Base-by-base conservation (phyloP, 805 yeast species). In the Yamadazyma philogaea region DNA sequence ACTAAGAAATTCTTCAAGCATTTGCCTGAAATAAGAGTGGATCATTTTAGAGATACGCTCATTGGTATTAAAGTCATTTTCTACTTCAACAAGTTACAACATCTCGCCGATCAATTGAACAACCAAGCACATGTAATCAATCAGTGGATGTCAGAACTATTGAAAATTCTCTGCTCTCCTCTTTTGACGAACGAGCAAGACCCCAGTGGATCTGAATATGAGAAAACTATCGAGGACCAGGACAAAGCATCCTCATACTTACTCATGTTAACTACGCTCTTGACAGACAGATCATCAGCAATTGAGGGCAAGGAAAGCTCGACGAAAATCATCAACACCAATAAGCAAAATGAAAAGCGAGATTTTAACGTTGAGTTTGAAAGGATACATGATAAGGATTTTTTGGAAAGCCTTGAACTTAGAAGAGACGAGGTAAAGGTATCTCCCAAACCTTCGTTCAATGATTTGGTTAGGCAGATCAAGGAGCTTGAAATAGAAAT, bases 181-280 rank as follows among this genome's bases (percentile, higher is more conserved):
- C 67, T 85, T 6, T 63, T 78, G 30, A 52, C 59, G 3, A 61
- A 59, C 24, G 82, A 79, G 39, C 61, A 63, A 24, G 66, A 63
- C 28, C 79, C 81, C 2, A 79, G 82, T 40, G 89, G 90, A 11
- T 84, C 79, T 38, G 97, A 89, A 54, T 93, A 90, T 60, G 81
- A 78, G 10, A 75, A 74, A 4, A 81, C 95, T 0, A 66, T 91
- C 37, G 78, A 79, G 32, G 82, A 77, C 36, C 98, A 91, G 59
- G 95, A 84, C 44, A 71, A 75, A 44, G 83, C 83, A 0, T 78
- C 79, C 31, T 71, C 77, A 0, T 73, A 78, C 43, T 64, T 86
- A 44, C 79, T 77, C 39, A 74, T 77, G 15, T 45, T 85, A 3
- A 60, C 64, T 37, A 53, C 53, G 22, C 40, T 63, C 6, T 44